Evolutionary conservation across 768 basidiomycete genomes (phyloP).

Genomic region (Serendipita indica): DNA sequence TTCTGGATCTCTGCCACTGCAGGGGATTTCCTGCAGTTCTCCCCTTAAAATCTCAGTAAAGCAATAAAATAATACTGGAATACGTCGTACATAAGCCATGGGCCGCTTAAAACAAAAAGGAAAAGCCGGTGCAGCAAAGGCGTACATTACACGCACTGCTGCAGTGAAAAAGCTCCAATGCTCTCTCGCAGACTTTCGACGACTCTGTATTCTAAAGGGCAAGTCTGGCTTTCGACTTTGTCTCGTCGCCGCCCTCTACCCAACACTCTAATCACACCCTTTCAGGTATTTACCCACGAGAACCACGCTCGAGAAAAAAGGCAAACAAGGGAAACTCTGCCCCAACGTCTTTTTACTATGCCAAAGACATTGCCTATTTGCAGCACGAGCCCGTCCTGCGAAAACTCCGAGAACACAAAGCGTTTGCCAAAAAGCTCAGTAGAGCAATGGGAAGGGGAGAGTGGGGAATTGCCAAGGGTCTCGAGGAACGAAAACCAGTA

Average conservation of each 20-base stretch:
- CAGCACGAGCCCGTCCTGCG: constrained; percentile 90
- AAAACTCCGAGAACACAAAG: constrained; percentile 92
- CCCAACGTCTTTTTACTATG: constrained; percentile 94
- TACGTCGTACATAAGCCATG: constrained; percentile 37
- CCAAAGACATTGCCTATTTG: constrained; percentile 94
- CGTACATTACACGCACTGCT: constrained; percentile 76
- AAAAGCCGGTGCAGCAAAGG: constrained; percentile 82
- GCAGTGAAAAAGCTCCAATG: constrained; percentile 94
- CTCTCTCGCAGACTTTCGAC: constrained; percentile 89
- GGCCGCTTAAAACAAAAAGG: constrained; percentile 71
- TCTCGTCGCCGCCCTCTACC: constrained; percentile 6
- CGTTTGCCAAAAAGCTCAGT: constrained; percentile 92
- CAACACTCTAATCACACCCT: constrained; percentile 8
- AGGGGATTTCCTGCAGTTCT: too few relatives aligned
- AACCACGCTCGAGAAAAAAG: constrained; percentile 78
- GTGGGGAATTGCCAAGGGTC: constrained; percentile 85
- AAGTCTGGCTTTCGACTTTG: too few relatives aligned
- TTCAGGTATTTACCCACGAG: constrained; percentile 90
- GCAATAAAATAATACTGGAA: too few relatives aligned
- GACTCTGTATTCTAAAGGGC: constrained; percentile 97
- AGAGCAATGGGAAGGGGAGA: constrained; percentile 86
- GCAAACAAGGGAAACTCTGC: constrained; percentile 97
- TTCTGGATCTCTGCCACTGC: too few relatives aligned
- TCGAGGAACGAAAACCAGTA: constrained; percentile 85
- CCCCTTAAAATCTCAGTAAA: too few relatives aligned